Conservation (phyloP, 139 green algal genomes). For the Tetradesmus obliquus region DNA sequence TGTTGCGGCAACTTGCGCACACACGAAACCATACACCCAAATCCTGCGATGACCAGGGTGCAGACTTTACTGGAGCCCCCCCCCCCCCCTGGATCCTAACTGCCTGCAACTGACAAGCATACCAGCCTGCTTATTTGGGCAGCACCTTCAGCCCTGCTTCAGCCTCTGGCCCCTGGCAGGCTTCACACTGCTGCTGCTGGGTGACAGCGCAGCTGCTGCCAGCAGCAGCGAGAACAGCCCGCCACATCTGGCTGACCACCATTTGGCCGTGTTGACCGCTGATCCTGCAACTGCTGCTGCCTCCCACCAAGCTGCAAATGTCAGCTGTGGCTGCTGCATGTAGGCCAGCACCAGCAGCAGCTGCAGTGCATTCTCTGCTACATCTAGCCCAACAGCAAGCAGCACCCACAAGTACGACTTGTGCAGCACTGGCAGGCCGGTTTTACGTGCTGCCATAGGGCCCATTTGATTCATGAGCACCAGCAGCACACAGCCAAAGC, state of each 20-base stretch:
- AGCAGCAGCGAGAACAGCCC: not conserved
- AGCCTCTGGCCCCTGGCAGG: not conserved
- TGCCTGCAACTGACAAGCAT: no score
- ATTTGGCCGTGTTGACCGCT: not conserved
- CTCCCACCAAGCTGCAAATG: not conserved
- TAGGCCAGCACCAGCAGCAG: slow-evolving; percentile 14
- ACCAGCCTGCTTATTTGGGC: no score
- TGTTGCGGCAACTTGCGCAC: no score
- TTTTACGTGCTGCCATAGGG: not conserved
- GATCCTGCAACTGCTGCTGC: not conserved
- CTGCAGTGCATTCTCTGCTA: not conserved
- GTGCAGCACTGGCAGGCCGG: not conserved
- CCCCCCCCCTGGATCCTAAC: no score
- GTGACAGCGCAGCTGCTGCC: not conserved
- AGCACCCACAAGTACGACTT: not conserved
- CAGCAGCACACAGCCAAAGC: not conserved
- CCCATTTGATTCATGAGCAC: not conserved
- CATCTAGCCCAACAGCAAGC: not conserved
- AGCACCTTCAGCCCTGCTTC: not conserved
- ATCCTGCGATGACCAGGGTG: no score
- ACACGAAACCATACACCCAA: no score
- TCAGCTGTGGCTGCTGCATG: not conserved
- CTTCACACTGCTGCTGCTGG: not conserved
- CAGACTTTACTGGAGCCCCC: no score
- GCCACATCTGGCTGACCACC: not conserved